Base-by-base conservation (phyloP, 2,329 filamentous ascomycete genomes). In the Sporothrix variecibatus region DNA sequence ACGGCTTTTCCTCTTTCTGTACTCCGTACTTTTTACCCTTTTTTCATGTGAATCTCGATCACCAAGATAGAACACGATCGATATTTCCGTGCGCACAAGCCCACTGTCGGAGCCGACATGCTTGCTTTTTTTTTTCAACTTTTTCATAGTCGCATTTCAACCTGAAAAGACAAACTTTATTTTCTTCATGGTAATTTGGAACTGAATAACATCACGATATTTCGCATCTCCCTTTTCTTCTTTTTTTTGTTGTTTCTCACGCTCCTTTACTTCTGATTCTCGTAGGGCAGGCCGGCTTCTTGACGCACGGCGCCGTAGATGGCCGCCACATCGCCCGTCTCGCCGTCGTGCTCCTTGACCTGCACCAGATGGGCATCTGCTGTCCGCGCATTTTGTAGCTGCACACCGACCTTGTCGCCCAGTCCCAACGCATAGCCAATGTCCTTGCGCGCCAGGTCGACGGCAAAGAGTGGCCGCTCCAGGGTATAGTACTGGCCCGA, bases 381-480 rank as follows among this genome's bases (percentile, higher is more conserved):
- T 3, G 91, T 85, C 81, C 93, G 90, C 0, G 92, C 83, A 76
- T 89, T 91, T 75, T 85, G 87, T 82, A 97, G 82, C 74, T 85
- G 87, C 60, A 88, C 85, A 0, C 93, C 94, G 6, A 85, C 86
- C 31, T 83, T 83, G 75, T 88, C 84, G 0, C 93, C 94, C 74
- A 97, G 79, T 72, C 83, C 85, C 80, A 90, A 84, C 4, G 93
- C 93, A 85, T 97, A 94, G 1, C 90, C 84, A 1, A 91, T 89
- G 84, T 97, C 95, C 81, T 97, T 97, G 75, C 92, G 86, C 6
- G 94, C 94, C 75, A 97, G 84, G 80, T 96, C 92, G 0, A 95
- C 93, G 3, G 90, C 90, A 81, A 97, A 97, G 9, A 96, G 84
- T n/a, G 94, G 94, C 79, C 91, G 92, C 31, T 93, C 89, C 15